These are phyloP conservation scores for Pseudocercospora ulei DNA, from an alignment of 2,329 filamentous ascomycete species.

Conservation along the genomic window DNA sequence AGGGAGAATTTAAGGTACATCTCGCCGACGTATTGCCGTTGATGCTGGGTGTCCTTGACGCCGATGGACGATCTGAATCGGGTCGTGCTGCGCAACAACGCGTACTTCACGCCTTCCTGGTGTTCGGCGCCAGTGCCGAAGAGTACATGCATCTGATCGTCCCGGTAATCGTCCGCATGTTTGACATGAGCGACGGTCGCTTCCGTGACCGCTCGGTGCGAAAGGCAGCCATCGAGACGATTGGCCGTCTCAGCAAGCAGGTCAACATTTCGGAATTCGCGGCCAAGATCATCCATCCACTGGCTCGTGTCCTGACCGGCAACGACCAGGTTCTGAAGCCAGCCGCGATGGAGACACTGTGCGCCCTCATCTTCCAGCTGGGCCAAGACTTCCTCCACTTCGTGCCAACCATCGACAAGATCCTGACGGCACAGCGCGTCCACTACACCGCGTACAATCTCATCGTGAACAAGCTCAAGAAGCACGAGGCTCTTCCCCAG, in stretches of 20 bases:
- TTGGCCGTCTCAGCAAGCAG: conserved; percentile 86
- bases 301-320: conserved; percentile 69
- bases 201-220: conserved; percentile 54
- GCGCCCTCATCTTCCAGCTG: conserved; percentile 88
- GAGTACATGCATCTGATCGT: conserved; percentile 99
- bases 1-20: conserved; percentile 97
- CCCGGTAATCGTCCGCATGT: conserved; percentile 85
- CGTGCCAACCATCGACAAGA: conserved; percentile 82
- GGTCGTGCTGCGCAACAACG: conserved; percentile 39
- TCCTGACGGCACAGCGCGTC: conserved; percentile 66
- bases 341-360: conserved; percentile 84
- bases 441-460: conserved; percentile 86
- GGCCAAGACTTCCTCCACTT: conserved; percentile 94
- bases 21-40: conserved; percentile 77
- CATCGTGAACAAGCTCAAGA: conserved; percentile 83
- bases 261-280: conserved; percentile 97
- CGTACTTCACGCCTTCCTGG: conserved; percentile 86
- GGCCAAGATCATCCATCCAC: conserved; percentile 87
- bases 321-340: conserved; percentile 64
- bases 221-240: conserved; percentile 84
- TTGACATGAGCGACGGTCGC: conserved; percentile 55
- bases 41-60: conserved; percentile 89
- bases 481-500: conserved; percentile 88
- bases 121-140: conserved; percentile 90
- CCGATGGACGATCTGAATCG: conserved; percentile 68